phyloP scores from a whole-genome alignment of 1,284 basidiomycete genomes.

The Ceratobasidium papillatum region DNA sequence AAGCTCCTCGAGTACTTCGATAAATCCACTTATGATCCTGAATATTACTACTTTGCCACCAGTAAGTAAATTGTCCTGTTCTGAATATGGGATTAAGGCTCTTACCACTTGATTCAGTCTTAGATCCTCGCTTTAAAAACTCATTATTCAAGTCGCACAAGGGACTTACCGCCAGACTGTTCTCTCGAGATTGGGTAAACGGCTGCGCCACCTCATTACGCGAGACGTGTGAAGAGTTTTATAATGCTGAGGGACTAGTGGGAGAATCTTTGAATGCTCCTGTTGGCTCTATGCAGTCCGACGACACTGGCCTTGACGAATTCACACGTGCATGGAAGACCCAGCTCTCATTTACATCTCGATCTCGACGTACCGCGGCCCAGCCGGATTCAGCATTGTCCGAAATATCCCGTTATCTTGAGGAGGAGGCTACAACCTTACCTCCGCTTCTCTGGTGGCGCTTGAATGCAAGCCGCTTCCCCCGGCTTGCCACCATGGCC shows the following conservation, averaged over 20 bases:
- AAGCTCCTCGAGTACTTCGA: slow-evolving; percentile 40
- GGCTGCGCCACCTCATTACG: not conserved
- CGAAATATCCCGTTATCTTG: not conserved
- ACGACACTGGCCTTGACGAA: not conserved
- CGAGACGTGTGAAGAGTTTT: not conserved
- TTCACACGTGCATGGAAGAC: not conserved
- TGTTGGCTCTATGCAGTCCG: not conserved
- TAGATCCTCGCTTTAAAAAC: slow-evolving; percentile 23
- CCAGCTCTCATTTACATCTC: not conserved
- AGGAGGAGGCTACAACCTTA: not conserved
- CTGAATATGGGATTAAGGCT: not conserved
- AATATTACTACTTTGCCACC: slow-evolving; percentile 38
- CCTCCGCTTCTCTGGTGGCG: not conserved
- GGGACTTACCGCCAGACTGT: not conserved
- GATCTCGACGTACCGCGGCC: not conserved
- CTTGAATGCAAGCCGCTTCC: not conserved
- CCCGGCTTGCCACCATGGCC: slow-evolving; percentile 7
- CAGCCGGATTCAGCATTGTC: not conserved
- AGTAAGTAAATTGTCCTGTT: slow-evolving; percentile 14
- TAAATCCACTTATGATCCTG: slow-evolving; percentile 31
- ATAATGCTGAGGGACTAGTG: not conserved
- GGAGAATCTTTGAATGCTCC: too few relatives aligned
- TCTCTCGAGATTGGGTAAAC: not conserved
- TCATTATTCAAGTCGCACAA: not conserved
- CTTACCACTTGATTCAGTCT: not conserved